Evolutionary conservation across 192 early-diverging fungal species (phyloP), one percentile per base, ranked within the genome.

Genomic region (Irineochytrium annulatum): DNA sequence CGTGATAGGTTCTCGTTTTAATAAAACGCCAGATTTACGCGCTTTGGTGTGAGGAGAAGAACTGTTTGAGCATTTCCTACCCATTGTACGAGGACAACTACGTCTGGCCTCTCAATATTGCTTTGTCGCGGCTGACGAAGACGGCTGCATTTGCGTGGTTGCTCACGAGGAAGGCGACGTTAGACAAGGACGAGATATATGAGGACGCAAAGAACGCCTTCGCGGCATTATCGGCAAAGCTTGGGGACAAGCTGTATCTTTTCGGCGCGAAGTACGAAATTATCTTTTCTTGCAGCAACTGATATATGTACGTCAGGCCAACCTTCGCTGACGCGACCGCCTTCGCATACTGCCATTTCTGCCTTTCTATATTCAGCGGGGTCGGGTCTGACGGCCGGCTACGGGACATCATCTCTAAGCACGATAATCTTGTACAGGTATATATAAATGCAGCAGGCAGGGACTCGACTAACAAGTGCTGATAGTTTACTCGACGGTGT

Each of bases 341-440:
- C 0, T 86, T 86, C 74, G 73, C 82, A 5, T 81, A 86, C 59
- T 62, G 83, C 11, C 80, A 86, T 37, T 58, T 70, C 44, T 77
- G 84, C 27, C 59, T 75, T 14, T 75, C 73, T 14, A 43, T 57
- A 29, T 62, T 86, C 14, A 64, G 64, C 20, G 66, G 73, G 39
- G 48, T 55, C 6, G 57, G 59, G 5, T 39, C 48, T 1, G 74
- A 75, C 14, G 71, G 63, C 41, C 59, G 53, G 17, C 68, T 83
- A n/a, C 58, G 67, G 28, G 62, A 75, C 31, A 65, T 75, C 30
- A 69, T 82, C 13, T 69, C 65, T 26, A 62, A 68, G 17, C 67
- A 83, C 46, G 69, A 78, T 19, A 86, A 83, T 60, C 62, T 86
- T 6, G 76, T 80, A 14, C 60, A 76, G 62, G 68, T 70, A 59